phyloP scores from a whole-genome alignment of 257 asterid genomes.

The Solanum dulcamara region DNA sequence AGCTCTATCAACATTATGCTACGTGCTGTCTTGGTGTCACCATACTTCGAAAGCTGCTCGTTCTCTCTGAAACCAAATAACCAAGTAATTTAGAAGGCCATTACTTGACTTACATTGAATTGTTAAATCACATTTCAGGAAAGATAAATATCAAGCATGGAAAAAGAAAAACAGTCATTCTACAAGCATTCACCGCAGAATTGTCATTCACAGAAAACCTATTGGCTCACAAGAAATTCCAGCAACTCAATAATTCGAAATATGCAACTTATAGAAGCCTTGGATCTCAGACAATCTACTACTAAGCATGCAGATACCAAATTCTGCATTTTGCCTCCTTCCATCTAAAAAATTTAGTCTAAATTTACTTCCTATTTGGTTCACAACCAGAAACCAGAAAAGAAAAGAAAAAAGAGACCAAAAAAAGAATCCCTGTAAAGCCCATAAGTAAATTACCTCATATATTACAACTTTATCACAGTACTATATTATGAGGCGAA shows the following conservation, averaged over 20 bases:
- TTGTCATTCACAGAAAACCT: not conserved
- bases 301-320: not conserved
- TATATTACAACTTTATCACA: not conserved
- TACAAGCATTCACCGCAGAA: not conserved
- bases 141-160: not conserved
- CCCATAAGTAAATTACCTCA: not conserved
- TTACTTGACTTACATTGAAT: not conserved
- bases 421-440: not conserved
- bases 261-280: not conserved
- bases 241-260: not conserved
- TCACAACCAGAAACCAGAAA: not conserved
- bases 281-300: not conserved
- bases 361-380: not conserved
- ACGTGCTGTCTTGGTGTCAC: constrained; percentile 97
- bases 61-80: constrained; percentile 61
- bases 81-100: not conserved
- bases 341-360: not conserved
- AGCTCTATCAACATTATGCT: constrained; percentile 92
- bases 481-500: not conserved
- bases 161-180: not conserved
- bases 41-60: constrained; percentile 95
- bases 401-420: not conserved
- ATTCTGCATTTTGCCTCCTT: not conserved
- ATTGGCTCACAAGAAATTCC: not conserved
- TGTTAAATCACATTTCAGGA: not conserved